Evolutionary conservation across 2,329 filamentous ascomycete species (phyloP).

Genomic region (Aspergillus udagawae): DNA sequence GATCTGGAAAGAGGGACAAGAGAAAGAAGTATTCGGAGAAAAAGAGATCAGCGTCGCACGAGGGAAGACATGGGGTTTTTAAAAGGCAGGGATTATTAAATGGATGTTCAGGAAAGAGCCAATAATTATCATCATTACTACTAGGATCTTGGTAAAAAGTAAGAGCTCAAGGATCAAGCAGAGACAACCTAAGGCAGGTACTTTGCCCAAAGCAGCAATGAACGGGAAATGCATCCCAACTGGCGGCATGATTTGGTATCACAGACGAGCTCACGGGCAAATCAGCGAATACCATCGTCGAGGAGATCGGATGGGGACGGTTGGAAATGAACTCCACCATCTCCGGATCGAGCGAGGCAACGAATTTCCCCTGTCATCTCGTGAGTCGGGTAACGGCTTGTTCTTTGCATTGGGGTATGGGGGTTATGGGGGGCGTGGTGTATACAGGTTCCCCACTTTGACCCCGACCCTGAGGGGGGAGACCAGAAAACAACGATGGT

Average conservation of each 20-base stretch:
- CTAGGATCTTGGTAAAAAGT: not conserved
- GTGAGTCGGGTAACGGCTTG: not conserved
- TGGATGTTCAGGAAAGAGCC: not conserved
- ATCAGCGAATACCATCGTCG: not conserved
- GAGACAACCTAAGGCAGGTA: not conserved
- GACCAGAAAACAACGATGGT: not conserved
- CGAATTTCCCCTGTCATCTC: slow-evolving; percentile 2
- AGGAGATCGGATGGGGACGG: not conserved
- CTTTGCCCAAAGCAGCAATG: not conserved
- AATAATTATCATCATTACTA: not conserved
- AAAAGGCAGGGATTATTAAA: slow-evolving; percentile 3
- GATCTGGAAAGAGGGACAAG: not conserved
- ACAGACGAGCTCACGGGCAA: not conserved
- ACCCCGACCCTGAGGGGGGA: not conserved
- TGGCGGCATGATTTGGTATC: slow-evolving; percentile 1
- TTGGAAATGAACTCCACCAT: slow-evolving; percentile 7
- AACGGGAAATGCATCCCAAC: not conserved
- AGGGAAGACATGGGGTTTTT: slow-evolving; percentile 11
- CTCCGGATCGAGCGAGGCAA: slow-evolving; percentile 15
- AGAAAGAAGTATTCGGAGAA: slow-evolving; percentile 2
- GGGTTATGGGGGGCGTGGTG: not conserved
- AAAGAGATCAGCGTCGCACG: slow-evolving; percentile 12
- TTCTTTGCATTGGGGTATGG: not conserved
- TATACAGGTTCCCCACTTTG: not conserved
- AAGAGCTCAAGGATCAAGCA: not conserved